Base-by-base conservation (phyloP, 2,329 filamentous ascomycete species). In the Monosporascus cannonballus region DNA sequence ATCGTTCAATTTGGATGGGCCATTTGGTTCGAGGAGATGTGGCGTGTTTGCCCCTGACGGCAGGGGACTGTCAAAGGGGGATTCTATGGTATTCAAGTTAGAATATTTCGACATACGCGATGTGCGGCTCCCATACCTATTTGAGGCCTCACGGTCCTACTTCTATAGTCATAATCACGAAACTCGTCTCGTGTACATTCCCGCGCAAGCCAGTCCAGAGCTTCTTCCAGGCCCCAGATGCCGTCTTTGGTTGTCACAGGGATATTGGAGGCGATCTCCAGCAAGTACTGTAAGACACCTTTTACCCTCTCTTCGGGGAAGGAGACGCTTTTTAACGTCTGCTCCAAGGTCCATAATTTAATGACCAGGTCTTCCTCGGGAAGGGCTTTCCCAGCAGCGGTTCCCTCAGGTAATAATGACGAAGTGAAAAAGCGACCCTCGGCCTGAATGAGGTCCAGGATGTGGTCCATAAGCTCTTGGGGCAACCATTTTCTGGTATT, bases 171-270 rank as follows among this genome's bases (percentile, higher is more conserved):
- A 67, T 94, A 95, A 47, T 83, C 78, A 6, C 87, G 87, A 37
- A 93, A 76, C 61, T 92, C 86, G 1, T 84, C 80, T 56, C 77
- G 73, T 15, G 78, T 73, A 61, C 86, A 89, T 65, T 94, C 83
- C 58, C 89, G 76, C n/a, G 90, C 89, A 51, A 97, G 78, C 90
- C 91, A 96, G 61, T 96, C 90, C 20, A 99, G 69, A 25, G 89
- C 85, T 70, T 96, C 92, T 56, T 95, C 87, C 37, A 97, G 73
- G 9, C 92, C 91, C 89, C 90, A 96, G 15, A 91, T 80, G 44
- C 78, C 78, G 57, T 90, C 87, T 60, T 83, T 86, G 55, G 69
- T 75, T 20, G 73, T 72, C 11, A 74, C 64, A 3, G 76, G 73
- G 51, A 86, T 78, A 56, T 83, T 84, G 30, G 84, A 78, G 27